Evolutionary conservation across 176 grass and related monocot genomes (phyloP).

Genomic region (Themeda triandra): DNA sequence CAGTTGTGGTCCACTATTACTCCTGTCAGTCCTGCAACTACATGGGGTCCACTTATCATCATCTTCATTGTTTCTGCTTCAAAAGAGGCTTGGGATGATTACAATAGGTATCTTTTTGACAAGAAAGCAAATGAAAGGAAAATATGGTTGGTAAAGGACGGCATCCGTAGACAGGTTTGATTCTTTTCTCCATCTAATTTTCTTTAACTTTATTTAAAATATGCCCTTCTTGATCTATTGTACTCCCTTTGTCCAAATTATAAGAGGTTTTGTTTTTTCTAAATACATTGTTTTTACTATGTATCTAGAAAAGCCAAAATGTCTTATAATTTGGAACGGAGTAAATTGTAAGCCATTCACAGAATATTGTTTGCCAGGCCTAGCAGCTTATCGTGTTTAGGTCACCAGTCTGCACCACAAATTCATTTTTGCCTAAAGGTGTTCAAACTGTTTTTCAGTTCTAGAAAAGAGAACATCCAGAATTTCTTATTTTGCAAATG

Average conservation of each 20-base stretch:
- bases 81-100: conserved; percentile 98
- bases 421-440: conserved; percentile 3
- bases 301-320: neutral
- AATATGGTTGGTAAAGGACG: conserved; percentile 76
- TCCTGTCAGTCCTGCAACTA: conserved; percentile 83
- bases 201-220: neutral
- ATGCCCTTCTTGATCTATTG: neutral
- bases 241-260: neutral
- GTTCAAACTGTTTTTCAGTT: neutral
- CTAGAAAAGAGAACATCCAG: neutral
- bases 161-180: conserved; percentile 62
- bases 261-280: neutral
- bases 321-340: neutral
- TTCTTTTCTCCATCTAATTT: neutral
- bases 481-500: neutral
- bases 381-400: neutral
- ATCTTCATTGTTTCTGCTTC: conserved; percentile 93
- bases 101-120: conserved; percentile 91
- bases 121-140: conserved; percentile 89
- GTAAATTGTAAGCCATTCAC: neutral
- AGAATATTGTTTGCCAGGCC: neutral
- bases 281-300: neutral
- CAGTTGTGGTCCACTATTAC: conserved; percentile 87
- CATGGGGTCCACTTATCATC: conserved; percentile 87
- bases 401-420: neutral